A percentile compares a stretch with the other conserved stretches of the same genome.
Conservation (phyloP, 371 early-diverging fungal species). For the Phascolomyces articulosus region DNA sequence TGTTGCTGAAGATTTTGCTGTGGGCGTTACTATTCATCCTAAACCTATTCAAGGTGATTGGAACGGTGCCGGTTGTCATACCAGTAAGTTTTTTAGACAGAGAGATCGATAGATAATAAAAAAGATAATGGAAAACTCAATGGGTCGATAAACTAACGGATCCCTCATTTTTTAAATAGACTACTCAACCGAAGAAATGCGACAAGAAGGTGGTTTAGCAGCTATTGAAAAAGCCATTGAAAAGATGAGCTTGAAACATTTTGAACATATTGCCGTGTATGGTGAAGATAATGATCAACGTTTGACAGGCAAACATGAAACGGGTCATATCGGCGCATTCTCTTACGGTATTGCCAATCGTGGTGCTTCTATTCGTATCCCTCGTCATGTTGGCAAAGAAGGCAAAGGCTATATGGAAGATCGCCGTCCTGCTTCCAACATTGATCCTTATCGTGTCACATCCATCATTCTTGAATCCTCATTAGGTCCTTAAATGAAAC, state of each 20-base stretch:
- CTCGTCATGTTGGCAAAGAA: constrained; percentile 59
- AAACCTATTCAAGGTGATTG: constrained; percentile 60
- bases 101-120: neutral
- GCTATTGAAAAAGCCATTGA: constrained; percentile 62
- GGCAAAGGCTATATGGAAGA: constrained; percentile 69
- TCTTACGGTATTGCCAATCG: constrained; percentile 65
- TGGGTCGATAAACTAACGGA: neutral
- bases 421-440: constrained; percentile 67
- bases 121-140: no score
- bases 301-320: constrained; percentile 63
- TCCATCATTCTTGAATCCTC: constrained; percentile 59
- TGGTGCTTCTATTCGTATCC: constrained; percentile 69
- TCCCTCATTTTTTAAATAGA: constrained; percentile 20
- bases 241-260: constrained; percentile 53
- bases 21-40: constrained; percentile 55
- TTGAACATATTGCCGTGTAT: constrained; percentile 66
- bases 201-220: constrained; percentile 55
- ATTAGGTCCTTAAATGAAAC: constrained; percentile 24
- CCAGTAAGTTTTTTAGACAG: constrained; percentile 27
- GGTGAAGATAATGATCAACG: constrained; percentile 67
- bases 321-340: constrained; percentile 61
- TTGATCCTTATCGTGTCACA: constrained; percentile 68
- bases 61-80: constrained; percentile 56
- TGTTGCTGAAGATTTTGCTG: constrained; percentile 64
- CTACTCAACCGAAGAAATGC: constrained; percentile 65